phyloP scores from a whole-genome alignment of 1,139 yeast species.

The Pneumocystis murina region DNA sequence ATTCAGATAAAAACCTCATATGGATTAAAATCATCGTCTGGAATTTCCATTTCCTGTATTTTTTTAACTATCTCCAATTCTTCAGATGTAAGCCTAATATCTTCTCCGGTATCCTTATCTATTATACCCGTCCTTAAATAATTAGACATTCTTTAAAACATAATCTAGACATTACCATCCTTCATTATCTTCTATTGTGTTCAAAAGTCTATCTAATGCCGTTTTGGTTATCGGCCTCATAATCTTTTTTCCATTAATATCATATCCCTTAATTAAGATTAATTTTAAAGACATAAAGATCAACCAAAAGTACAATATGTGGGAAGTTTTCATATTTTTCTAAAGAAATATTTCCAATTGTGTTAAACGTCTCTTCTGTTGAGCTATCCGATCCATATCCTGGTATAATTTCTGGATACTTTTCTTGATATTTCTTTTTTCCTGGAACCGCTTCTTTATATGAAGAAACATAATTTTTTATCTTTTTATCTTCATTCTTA shows the following conservation, averaged over 20 bases:
- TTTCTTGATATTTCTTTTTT: slow-evolving; percentile 28
- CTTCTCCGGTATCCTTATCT: slow-evolving; percentile 80
- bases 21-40: slow-evolving; percentile 69
- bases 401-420: slow-evolving; percentile 84
- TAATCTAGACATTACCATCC: slow-evolving; percentile 48
- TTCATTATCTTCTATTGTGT: slow-evolving; percentile 81
- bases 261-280: slow-evolving; percentile 31
- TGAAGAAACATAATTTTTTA: too few species aligned
- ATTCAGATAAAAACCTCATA: slow-evolving; percentile 45
- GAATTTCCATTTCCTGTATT: slow-evolving; percentile 70
- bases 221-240: slow-evolving; percentile 98
- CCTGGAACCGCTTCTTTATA: not conserved
- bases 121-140: slow-evolving; percentile 52
- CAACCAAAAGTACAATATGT: slow-evolving; percentile 51
- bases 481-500: not conserved
- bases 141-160: not conserved
- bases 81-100: slow-evolving; percentile 71
- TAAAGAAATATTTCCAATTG: slow-evolving; percentile 84
- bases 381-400: slow-evolving; percentile 86
- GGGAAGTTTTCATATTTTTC: slow-evolving; percentile 75
- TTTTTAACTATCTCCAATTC: slow-evolving; percentile 80
- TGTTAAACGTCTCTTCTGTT: slow-evolving; percentile 68
- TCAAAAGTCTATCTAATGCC: slow-evolving; percentile 79
- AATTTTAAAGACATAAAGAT: too few species aligned
- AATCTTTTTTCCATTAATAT: slow-evolving; percentile 90